A percentile compares a stretch with the other conserved stretches of the same genome.
phyloP scores from a whole-genome alignment of 2,329 filamentous ascomycete species.

The Pyricularia grisea region DNA sequence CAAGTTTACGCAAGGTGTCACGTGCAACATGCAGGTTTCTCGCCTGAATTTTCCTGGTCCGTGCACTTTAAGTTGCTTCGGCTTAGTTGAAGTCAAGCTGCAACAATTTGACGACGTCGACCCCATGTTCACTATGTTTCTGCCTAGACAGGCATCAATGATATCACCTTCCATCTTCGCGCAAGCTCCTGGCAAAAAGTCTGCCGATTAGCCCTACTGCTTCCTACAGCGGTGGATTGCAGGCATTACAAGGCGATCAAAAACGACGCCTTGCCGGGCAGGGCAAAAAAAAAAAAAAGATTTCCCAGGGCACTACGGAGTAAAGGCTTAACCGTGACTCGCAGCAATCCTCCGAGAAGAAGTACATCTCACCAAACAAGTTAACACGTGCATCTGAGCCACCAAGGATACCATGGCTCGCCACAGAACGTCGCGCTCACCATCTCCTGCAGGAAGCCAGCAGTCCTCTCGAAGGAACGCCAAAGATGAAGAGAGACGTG shows the following conservation, averaged over 20 bases:
- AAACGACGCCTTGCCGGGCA: background rate
- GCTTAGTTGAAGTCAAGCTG: background rate
- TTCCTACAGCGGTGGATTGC: background rate
- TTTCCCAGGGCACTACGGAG: background rate
- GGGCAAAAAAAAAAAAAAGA: background rate
- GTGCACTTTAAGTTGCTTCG: background rate
- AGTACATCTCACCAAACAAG: constrained; percentile 20
- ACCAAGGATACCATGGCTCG: constrained; percentile 41
- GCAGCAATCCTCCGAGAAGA: constrained; percentile 8
- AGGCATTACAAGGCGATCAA: background rate
- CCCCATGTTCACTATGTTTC: background rate
- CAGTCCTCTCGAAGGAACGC: constrained; percentile 60
- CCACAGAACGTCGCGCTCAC: constrained; percentile 69
- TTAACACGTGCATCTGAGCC: constrained; percentile 18
- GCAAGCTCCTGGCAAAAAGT: background rate
- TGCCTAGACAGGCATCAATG: background rate
- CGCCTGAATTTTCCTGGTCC: background rate
- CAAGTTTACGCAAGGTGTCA: background rate
- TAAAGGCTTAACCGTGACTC: constrained; percentile 2
- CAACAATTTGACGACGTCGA: background rate
- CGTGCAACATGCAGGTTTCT: background rate
- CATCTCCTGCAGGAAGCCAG: constrained; percentile 86
- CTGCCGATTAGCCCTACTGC: background rate
- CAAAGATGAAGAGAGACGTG: constrained; percentile 50
- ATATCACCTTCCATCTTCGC: background rate